These are phyloP conservation scores for Cercospora sesami DNA, from an alignment of 2,329 filamentous ascomycete species.

Conservation along the genomic window DNA sequence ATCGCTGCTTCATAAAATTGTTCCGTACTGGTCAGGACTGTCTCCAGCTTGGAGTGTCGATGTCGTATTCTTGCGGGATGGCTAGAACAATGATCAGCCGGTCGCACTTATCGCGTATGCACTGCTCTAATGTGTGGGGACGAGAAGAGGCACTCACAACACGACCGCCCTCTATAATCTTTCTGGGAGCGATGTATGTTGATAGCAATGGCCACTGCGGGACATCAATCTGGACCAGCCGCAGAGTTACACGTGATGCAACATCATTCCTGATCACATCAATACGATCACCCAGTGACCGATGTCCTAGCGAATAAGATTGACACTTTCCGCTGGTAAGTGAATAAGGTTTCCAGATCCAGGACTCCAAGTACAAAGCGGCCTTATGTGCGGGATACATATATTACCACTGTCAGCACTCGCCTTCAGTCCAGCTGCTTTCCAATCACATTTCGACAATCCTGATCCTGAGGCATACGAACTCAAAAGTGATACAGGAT, in stretches of 20 bases:
- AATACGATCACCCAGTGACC: neutral
- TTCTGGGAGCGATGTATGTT: neutral
- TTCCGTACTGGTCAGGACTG: neutral
- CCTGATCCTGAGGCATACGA: neutral
- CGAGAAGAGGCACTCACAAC: too few species aligned
- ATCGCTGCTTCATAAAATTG: too few species aligned
- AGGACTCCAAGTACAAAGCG: neutral
- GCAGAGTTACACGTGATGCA: neutral
- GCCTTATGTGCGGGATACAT: neutral
- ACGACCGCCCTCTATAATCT: neutral
- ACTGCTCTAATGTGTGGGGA: too few species aligned
- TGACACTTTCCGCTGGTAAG: neutral
- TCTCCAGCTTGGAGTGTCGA: neutral
- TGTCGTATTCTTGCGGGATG: neutral
- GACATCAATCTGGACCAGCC: neutral
- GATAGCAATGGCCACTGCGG: neutral
- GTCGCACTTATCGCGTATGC: neutral
- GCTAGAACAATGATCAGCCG: neutral
- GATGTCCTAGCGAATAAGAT: neutral
- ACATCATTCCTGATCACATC: neutral
- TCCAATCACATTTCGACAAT: neutral
- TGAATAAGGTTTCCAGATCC: neutral
- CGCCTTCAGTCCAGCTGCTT: neutral
- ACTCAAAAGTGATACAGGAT: too few species aligned
- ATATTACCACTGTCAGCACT: neutral